Base-by-base conservation (phyloP, 192 early-diverging fungal species). In the Thamnidium elegans region DNA sequence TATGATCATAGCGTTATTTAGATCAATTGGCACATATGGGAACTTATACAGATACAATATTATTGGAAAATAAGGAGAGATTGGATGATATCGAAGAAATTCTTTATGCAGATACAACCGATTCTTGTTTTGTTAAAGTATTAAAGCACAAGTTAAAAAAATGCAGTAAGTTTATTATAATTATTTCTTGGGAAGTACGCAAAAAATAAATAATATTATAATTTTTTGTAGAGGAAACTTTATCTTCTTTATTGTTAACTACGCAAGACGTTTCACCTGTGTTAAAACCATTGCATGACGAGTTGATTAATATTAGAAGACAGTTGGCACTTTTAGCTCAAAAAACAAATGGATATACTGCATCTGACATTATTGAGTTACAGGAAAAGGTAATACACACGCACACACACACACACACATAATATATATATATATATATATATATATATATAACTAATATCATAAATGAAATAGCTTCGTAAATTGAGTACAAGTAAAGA, bases 241-340 rank as follows among this genome's bases (percentile, higher is more conserved):
- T 66, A 13, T 11, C 54, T 7, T 42, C 15, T 14, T 51, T 65
- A 7, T 44, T 71, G 48, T 31, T 42, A 20, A 62, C 54, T 19
- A 44, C 63, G 31, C 67, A 68, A 23, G 60, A 72, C 20, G 58
- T 68, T 9, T 66, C 83, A 36, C 81, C 88, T 46, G 84, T 81
- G 58, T 73, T 95, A 63, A 76, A 81, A 39, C 93, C 93, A n/a
- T 79, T 86, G 30, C 89, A 93, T 70, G 74, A 86, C 19, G 79
- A 83, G 19, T 81, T 95, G 4, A 85, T 94, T 31, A 78, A 86
- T 50, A 78, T 95, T 17, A 81, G 85, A 64, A 78, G 80, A 67
- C 77, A 85, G 62, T 73, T 91, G 39, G 79, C 77, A 26, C 63
- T 58, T 2, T 45, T 83, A 7, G 81, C 77, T 2, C 69, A 74